Evolutionary conservation across 208 protist genomes (phyloP).

Genomic region (Crithidia acanthocephali): DNA sequence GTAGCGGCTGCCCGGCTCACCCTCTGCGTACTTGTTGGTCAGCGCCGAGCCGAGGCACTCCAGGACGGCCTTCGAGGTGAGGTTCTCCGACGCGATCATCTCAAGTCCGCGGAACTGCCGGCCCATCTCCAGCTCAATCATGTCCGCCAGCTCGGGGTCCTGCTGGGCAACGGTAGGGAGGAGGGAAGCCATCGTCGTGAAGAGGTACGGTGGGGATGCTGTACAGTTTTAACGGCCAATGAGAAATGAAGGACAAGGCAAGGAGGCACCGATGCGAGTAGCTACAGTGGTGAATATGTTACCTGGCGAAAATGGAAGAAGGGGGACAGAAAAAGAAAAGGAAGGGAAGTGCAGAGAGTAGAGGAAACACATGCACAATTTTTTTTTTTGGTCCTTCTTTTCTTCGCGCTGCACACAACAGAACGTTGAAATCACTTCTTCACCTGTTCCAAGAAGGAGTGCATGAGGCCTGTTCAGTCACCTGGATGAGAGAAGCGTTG

Average conservation of each 20-base stretch:
- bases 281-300: no score
- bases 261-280: background rate
- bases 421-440: no score
- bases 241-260: background rate
- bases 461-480: no score
- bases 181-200: conserved; percentile 24
- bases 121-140: conserved; percentile 87
- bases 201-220: no score
- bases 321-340: no score
- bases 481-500: no score
- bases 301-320: no score
- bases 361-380: no score
- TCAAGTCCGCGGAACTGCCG: conserved; percentile 90
- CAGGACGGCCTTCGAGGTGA: conserved; percentile 97
- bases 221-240: background rate
- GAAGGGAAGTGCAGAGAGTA: no score
- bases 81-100: conserved; percentile 97
- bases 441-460: no score
- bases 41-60: conserved; percentile 97
- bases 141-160: conserved; percentile 81
- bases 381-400: no score
- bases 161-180: conserved; percentile 46
- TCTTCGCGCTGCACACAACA: no score
- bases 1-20: conserved; percentile 96
- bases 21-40: conserved; percentile 99